phyloP scores from a whole-genome alignment of 768 basidiomycete genomes.

The Trichaptum fuscoviolaceum region DNA sequence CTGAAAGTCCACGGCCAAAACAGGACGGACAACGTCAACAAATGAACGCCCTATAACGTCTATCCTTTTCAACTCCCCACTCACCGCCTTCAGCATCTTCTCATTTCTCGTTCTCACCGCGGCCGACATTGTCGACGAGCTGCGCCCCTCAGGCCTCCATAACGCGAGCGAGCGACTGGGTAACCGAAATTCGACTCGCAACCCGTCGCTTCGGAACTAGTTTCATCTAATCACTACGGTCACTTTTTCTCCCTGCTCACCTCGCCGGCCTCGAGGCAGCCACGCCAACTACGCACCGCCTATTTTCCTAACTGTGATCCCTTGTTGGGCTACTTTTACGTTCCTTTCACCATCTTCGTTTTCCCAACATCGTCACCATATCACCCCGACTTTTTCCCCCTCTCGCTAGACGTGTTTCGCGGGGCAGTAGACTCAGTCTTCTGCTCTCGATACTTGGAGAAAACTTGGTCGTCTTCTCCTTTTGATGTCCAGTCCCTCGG shows the following conservation, averaged over 20 bases:
- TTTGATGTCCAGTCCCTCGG: conserved; percentile 2
- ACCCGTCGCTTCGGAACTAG: neutral
- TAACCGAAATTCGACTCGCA: neutral
- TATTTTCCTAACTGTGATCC: neutral
- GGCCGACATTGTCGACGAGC: neutral
- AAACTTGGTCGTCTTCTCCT: neutral
- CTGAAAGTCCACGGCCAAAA: neutral
- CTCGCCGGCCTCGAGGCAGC: conserved; percentile 4
- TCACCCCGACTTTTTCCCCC: neutral
- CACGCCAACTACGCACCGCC: conserved; percentile 5
- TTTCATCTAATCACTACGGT: neutral
- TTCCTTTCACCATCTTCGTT: neutral
- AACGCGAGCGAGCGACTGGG: neutral
- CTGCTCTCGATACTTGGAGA: neutral
- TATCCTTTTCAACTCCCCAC: neutral
- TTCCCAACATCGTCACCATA: neutral
- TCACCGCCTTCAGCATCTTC: neutral
- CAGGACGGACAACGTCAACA: neutral
- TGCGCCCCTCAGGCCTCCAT: neutral
- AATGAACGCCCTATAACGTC: neutral
- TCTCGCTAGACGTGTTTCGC: neutral
- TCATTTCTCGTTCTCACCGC: neutral
- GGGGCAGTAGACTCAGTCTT: conserved; percentile 1
- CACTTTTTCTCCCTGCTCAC: conserved; percentile 1
- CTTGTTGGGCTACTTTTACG: neutral